Evolutionary conservation across 495 filamentous ascomycete genomes (phyloP).

Genomic region (Xeromyces bisporus): DNA sequence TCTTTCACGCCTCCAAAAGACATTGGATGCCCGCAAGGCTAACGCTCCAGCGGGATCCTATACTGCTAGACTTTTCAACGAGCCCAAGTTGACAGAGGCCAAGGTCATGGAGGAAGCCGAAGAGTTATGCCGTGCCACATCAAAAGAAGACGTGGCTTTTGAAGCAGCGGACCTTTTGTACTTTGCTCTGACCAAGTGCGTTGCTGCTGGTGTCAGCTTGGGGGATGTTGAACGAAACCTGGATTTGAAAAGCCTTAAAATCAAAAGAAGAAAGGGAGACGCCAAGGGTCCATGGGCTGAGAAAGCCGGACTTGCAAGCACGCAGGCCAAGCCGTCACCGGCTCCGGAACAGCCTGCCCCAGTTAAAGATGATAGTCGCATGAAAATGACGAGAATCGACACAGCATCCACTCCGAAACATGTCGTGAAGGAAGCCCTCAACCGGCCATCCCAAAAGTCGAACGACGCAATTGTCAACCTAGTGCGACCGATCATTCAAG

Average conservation of each 20-base stretch:
- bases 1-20: conserved; percentile 69
- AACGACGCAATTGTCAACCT: conserved; percentile 79
- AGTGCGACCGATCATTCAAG: conserved; percentile 77
- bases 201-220: conserved; percentile 64
- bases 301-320: conserved; percentile 49
- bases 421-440: conserved; percentile 52
- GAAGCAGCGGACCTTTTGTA: conserved; percentile 93
- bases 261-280: conserved; percentile 79
- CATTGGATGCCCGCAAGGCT: conserved; percentile 56
- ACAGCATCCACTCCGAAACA: conserved; percentile 39
- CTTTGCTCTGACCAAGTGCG: conserved; percentile 81
- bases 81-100: conserved; percentile 70
- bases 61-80: conserved; percentile 79
- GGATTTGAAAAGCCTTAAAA: conserved; percentile 85
- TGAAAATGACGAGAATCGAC: conserved; percentile 67
- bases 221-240: conserved; percentile 82
- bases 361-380: conserved; percentile 37
- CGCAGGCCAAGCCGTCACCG: conserved; percentile 19
- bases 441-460: conserved; percentile 82
- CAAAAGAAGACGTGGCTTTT: conserved; percentile 70
- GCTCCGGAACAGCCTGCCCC: conserved; percentile 13
- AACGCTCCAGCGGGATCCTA: conserved; percentile 82
- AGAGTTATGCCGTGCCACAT: conserved; percentile 73
- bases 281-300: conserved; percentile 82
- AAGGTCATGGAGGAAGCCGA: conserved; percentile 98